Evolutionary conservation across 2,329 filamentous ascomycete genomes (phyloP).

Genomic region (Calonectria multiphialidica): DNA sequence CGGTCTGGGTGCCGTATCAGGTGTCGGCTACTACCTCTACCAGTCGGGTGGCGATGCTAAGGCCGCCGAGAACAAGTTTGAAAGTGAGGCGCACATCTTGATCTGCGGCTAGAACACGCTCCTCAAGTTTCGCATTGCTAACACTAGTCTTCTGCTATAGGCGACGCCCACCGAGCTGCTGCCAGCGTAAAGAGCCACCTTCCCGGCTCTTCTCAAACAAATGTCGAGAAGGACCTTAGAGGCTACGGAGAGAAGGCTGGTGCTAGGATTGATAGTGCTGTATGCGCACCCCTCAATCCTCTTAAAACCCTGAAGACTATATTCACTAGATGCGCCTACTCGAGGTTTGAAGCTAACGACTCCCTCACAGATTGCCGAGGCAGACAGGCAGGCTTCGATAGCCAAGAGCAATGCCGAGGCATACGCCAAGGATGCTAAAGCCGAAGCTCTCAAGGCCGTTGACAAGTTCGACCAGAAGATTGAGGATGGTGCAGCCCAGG

Average conservation of each 20-base stretch:
- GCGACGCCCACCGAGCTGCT: slow-evolving; percentile 79
- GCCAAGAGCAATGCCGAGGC: slow-evolving; percentile 72
- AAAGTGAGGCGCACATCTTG: slow-evolving; percentile 69
- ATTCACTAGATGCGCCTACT: too few relatives aligned
- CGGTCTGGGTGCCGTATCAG: slow-evolving; percentile 74
- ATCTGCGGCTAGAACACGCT: neutral
- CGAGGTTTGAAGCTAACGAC: slow-evolving; percentile 9
- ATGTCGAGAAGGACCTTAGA: slow-evolving; percentile 74
- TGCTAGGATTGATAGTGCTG: slow-evolving; percentile 75
- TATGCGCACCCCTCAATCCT: slow-evolving; percentile 57
- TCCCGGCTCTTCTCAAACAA: slow-evolving; percentile 67
- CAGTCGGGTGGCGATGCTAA: slow-evolving; percentile 83
- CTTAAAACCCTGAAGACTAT: neutral
- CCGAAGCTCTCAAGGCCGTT: slow-evolving; percentile 77
- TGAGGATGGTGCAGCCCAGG: slow-evolving; percentile 81
- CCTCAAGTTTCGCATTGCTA: slow-evolving; percentile 7
- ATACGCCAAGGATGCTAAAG: slow-evolving; percentile 72
- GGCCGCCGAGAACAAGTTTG: slow-evolving; percentile 86
- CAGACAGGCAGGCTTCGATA: slow-evolving; percentile 71
- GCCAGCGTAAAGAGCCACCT: slow-evolving; percentile 75
- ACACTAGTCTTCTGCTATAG: slow-evolving; percentile 58
- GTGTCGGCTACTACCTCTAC: slow-evolving; percentile 92
- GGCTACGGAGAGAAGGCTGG: slow-evolving; percentile 62
- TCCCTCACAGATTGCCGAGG: slow-evolving; percentile 60
- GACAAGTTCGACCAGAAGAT: slow-evolving; percentile 88